Conservation (phyloP, 1,284 basidiomycete genomes). For the Ganoderma lucidum region DNA sequence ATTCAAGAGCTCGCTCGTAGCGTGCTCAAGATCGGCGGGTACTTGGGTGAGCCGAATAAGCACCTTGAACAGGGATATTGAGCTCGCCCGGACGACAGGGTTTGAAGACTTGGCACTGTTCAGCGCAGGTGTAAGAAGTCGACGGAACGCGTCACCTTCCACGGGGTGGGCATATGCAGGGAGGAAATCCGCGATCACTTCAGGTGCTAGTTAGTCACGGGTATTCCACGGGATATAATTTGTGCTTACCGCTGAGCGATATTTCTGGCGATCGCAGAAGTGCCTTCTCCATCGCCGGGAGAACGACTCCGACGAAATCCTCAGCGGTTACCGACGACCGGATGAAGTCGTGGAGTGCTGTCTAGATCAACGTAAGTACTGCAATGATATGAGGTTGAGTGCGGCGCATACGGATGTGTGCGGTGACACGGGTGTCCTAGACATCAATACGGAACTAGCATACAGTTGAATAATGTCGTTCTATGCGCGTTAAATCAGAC, state of each 20-base stretch:
- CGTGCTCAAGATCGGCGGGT: slow-evolving; percentile 49
- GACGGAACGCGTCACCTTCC: slow-evolving; percentile 61
- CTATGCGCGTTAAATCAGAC: slow-evolving; percentile 42
- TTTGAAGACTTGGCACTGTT: slow-evolving; percentile 85
- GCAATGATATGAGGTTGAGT: slow-evolving; percentile 25
- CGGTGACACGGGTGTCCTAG: slow-evolving; percentile 57
- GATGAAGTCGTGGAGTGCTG: slow-evolving; percentile 69
- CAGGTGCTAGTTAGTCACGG: neutral
- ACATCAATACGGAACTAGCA: slow-evolving; percentile 59
- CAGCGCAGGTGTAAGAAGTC: slow-evolving; percentile 71
- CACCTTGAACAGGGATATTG: slow-evolving; percentile 68
- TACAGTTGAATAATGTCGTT: slow-evolving; percentile 63
- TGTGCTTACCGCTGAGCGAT: slow-evolving; percentile 60
- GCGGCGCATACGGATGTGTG: slow-evolving; percentile 55
- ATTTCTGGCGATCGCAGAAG: slow-evolving; percentile 79
- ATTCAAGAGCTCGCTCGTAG: slow-evolving; percentile 70
- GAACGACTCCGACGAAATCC: slow-evolving; percentile 58
- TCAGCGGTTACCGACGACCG: slow-evolving; percentile 54
- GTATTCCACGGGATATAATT: neutral
- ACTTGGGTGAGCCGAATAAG: slow-evolving; percentile 49
- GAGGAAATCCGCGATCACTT: slow-evolving; percentile 67
- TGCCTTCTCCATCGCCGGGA: slow-evolving; percentile 79
- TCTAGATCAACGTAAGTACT: slow-evolving; percentile 42
- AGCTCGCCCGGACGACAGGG: slow-evolving; percentile 63
- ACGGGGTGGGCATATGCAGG: slow-evolving; percentile 63